Percentiles rank a stretch among this genome's conserved stretches.
Evolutionary conservation across 1,139 yeast genomes (phyloP).

Genomic region (Torulaspora globosa): DNA sequence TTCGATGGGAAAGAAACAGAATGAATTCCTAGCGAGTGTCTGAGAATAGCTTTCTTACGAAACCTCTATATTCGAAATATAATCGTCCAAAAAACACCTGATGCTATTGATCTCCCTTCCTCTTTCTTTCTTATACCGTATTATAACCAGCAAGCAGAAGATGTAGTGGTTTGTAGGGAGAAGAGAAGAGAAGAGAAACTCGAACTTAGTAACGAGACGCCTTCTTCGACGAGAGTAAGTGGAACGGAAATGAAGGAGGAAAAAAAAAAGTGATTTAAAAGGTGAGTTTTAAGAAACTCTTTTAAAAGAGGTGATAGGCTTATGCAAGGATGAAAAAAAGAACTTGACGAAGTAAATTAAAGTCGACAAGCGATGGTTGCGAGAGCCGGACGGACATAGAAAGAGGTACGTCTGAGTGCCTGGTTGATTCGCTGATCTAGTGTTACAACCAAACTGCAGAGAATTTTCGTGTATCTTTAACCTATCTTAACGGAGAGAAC

Average conservation of each 20-base stretch:
- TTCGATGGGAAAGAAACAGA: neutral
- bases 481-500: too few species aligned
- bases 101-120: slow-evolving; percentile 1
- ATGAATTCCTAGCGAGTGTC: slow-evolving; percentile 4
- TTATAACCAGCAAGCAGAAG: neutral
- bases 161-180: neutral
- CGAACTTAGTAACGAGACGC: neutral
- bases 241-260: neutral
- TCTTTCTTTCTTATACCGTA: slow-evolving; percentile 1
- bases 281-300: neutral
- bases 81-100: too few species aligned
- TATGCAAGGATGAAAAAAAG: too few species aligned
- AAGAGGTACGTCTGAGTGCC: too few species aligned
- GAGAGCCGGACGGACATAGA: too few species aligned
- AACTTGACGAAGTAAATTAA: neutral
- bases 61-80: too few species aligned
- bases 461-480: too few species aligned
- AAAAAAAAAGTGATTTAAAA: neutral
- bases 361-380: neutral
- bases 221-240: neutral
- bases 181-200: slow-evolving; percentile 1
- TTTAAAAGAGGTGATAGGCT: neutral
- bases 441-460: too few species aligned
- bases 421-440: too few species aligned
- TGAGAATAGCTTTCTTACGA: neutral